Evolutionary conservation across 2,329 filamentous ascomycete species (phyloP).

Genomic region (Blastomyces gilchristii): DNA sequence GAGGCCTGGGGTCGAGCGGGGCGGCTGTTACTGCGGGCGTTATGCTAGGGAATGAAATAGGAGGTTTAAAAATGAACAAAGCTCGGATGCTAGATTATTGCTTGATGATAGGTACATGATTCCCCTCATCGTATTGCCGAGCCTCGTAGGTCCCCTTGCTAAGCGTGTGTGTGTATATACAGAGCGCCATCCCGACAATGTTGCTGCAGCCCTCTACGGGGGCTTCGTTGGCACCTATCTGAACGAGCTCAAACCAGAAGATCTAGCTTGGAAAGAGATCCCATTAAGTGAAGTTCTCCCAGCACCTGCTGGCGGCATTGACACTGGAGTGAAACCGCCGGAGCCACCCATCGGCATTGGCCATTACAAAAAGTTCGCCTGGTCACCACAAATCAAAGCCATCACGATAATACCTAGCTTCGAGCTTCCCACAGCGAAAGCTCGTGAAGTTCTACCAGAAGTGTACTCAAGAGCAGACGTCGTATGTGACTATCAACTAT

Average conservation of each 20-base stretch:
- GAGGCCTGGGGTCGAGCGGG: slow-evolving; percentile 88
- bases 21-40: slow-evolving; percentile 93
- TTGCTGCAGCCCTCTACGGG: slow-evolving; percentile 88
- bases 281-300: slow-evolving; percentile 89
- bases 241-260: slow-evolving; percentile 80
- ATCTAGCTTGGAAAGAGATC: slow-evolving; percentile 84
- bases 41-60: slow-evolving; percentile 82
- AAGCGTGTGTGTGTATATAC: slow-evolving; percentile 14
- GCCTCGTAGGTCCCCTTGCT: slow-evolving; percentile 7
- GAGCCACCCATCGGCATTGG: slow-evolving; percentile 87
- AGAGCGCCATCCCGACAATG: slow-evolving; percentile 83
- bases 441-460: slow-evolving; percentile 71
- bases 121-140: slow-evolving; percentile 8
- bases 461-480: slow-evolving; percentile 73
- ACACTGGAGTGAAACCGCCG: slow-evolving; percentile 78
- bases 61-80: slow-evolving; percentile 63
- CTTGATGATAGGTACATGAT: slow-evolving; percentile 72
- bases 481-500: slow-evolving; percentile 42
- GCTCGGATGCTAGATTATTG: slow-evolving; percentile 89
- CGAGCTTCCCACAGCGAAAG: slow-evolving; percentile 87
- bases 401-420: slow-evolving; percentile 95
- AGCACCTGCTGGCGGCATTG: slow-evolving; percentile 76
- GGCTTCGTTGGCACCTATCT: slow-evolving; percentile 96
- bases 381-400: slow-evolving; percentile 91
- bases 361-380: slow-evolving; percentile 90